These are phyloP conservation scores for Spergularia marina DNA, from an alignment of 148 eudicot genomes.

Conservation along the genomic window DNA sequence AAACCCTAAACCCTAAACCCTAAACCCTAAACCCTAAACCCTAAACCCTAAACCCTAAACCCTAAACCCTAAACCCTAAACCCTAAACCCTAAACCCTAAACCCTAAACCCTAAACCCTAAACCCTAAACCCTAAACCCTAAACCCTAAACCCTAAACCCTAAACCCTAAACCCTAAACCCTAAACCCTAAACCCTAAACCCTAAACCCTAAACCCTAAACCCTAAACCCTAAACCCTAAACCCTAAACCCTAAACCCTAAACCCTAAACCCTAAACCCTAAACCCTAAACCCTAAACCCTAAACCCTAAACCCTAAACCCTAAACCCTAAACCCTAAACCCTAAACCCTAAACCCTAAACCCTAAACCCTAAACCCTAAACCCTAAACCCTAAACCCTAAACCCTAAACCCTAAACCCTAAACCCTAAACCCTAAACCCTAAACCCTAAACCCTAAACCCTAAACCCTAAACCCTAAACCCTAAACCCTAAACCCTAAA, in stretches of 20 bases:
- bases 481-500: slow-evolving; percentile 27
- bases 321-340: slow-evolving; percentile 29
- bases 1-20: slow-evolving; percentile 25
- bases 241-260: slow-evolving; percentile 30
- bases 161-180: slow-evolving; percentile 26
- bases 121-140: slow-evolving; percentile 21
- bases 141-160: slow-evolving; percentile 24
- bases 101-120: slow-evolving; percentile 28
- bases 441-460: slow-evolving; percentile 21
- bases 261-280: slow-evolving; percentile 27
- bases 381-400: slow-evolving; percentile 23
- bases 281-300: slow-evolving; percentile 29
- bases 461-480: slow-evolving; percentile 27
- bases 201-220: slow-evolving; percentile 18
- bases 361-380: slow-evolving; percentile 24
- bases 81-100: slow-evolving; percentile 21
- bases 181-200: slow-evolving; percentile 25
- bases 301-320: slow-evolving; percentile 29
- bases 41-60: slow-evolving; percentile 23
- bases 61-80: slow-evolving; percentile 17
- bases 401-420: slow-evolving; percentile 25
- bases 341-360: slow-evolving; percentile 29
- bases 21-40: slow-evolving; percentile 27
- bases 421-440: slow-evolving; percentile 22
- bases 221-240: slow-evolving; percentile 29